Percentiles rank a stretch among this genome's conserved stretches.
phyloP scores from a whole-genome alignment of 352 stramenopile species.

The Pythium dissimile region DNA sequence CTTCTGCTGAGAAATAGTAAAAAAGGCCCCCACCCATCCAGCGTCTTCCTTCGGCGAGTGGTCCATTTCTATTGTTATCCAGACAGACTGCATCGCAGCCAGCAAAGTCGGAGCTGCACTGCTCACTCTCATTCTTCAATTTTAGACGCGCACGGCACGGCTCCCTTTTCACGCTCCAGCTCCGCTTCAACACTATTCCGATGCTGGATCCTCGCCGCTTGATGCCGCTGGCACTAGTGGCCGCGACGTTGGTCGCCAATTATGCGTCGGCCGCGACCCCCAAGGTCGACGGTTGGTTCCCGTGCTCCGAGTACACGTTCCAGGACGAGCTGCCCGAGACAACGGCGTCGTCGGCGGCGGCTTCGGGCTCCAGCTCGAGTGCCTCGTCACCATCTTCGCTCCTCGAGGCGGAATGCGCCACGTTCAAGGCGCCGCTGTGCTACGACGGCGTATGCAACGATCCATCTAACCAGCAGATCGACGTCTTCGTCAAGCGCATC shows the following conservation, averaged over 20 bases:
- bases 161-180: background rate
- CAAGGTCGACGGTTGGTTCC: constrained; percentile 47
- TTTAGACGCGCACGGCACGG: background rate
- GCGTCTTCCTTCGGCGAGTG: no score
- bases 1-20: no score
- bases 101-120: no score
- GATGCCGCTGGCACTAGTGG: background rate
- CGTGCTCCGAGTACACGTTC: constrained; percentile 19
- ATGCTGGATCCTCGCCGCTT: background rate
- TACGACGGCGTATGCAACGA: constrained; percentile 36
- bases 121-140: background rate
- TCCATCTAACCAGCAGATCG: constrained; percentile 25
- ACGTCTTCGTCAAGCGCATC: constrained; percentile 49
- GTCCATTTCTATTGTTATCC: no score
- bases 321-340: background rate
- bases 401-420: constrained; percentile 33
- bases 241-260: background rate
- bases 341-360: background rate
- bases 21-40: no score
- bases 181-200: background rate
- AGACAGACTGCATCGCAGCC: no score
- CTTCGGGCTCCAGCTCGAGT: background rate
- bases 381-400: background rate
- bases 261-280: background rate
- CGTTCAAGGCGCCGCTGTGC: constrained; percentile 35